These are phyloP conservation scores for Galerina marginata DNA, from an alignment of 768 basidiomycete genomes.

Conservation along the genomic window DNA sequence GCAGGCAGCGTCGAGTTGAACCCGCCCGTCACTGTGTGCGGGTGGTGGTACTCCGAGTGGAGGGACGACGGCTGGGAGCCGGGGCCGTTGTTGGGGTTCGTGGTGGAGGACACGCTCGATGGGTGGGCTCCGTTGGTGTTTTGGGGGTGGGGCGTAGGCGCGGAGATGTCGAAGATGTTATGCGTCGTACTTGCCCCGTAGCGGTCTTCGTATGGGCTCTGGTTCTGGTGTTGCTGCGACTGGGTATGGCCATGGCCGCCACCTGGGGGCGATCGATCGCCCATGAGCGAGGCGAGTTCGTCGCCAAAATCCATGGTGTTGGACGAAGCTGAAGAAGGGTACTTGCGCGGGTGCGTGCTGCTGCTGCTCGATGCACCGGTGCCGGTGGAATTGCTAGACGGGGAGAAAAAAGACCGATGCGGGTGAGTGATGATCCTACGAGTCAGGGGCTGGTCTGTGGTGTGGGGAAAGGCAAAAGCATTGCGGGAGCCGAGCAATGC, in stretches of 20 bases:
- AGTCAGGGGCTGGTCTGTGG: too few relatives aligned
- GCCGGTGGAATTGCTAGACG: not conserved
- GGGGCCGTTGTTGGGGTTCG: not conserved
- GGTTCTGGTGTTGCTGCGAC: conserved; percentile 18
- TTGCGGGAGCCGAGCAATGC: not conserved
- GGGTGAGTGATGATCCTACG: not conserved
- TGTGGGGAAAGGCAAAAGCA: not conserved
- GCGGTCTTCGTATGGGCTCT: conserved; percentile 25
- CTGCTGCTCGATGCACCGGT: not conserved
- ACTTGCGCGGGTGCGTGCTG: conserved; percentile 6
- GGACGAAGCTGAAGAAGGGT: conserved; percentile 28
- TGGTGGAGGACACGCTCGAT: conserved; percentile 30
- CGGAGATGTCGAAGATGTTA: conserved; percentile 45
- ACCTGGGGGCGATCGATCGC: conserved; percentile 24
- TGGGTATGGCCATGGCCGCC: conserved; percentile 21
- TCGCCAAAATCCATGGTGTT: conserved; percentile 60
- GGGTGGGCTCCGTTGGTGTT: not conserved
- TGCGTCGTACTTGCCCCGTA: conserved; percentile 30
- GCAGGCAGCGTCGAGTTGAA: conserved; percentile 59
- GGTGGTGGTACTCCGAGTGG: conserved; percentile 21
- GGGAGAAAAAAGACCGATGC: not conserved
- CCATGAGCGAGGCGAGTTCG: conserved; percentile 69
- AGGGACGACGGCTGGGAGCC: conserved; percentile 23
- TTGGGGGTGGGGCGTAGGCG: conserved; percentile 6
- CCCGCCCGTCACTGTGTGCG: conserved; percentile 29